A percentile compares a stretch with the other conserved stretches of the same genome.
Conservation (phyloP, 2,329 filamentous ascomycete species). For the Venturia nashicola region DNA sequence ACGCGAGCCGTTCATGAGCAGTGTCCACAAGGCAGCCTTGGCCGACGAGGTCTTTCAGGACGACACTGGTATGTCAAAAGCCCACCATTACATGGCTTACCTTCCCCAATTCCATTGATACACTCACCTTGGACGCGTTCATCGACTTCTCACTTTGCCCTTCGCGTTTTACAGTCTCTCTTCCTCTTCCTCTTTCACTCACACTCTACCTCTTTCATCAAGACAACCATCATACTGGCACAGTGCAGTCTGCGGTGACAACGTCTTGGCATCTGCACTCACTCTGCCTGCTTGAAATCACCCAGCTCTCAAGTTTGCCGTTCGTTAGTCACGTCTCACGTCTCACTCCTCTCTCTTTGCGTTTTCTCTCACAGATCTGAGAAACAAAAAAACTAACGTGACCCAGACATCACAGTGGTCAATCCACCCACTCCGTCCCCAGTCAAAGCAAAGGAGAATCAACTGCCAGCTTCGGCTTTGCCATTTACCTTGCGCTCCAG, state of each 20-base stretch:
- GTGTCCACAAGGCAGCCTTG: background rate
- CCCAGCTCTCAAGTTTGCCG: background rate
- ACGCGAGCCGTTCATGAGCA: background rate
- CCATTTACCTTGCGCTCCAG: conserved; percentile 5
- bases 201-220: background rate
- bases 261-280: background rate
- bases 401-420: background rate
- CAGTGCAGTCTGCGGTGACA: background rate
- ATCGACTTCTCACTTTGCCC: background rate
- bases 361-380: background rate
- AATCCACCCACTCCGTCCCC: background rate
- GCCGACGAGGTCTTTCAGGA: background rate
- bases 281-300: background rate
- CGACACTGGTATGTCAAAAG: background rate
- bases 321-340: background rate
- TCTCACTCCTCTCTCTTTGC: background rate
- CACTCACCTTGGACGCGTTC: background rate
- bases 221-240: background rate
- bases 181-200: background rate
- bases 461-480: background rate
- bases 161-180: background rate
- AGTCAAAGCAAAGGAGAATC: background rate
- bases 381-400: background rate
- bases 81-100: background rate
- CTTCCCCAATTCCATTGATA: background rate